Evolutionary conservation across 495 filamentous ascomycete genomes (phyloP).

Genomic region (Podospora pseudopauciseta): DNA sequence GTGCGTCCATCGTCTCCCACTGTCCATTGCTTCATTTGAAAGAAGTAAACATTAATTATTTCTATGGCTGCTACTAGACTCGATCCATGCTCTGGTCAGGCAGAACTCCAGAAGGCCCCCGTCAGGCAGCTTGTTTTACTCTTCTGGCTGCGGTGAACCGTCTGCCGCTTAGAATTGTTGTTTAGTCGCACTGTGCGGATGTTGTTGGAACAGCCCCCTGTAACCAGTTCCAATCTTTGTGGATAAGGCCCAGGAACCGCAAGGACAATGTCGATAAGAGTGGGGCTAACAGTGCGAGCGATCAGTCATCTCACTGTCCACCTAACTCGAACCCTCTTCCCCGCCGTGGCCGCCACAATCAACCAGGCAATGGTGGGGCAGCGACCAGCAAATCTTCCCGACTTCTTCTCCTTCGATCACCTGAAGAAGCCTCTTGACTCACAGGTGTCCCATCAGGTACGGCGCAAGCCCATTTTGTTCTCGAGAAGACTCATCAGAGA

Average conservation of each 20-base stretch:
- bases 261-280: not conserved
- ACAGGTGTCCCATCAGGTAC: slow-evolving; percentile 6
- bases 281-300: slow-evolving; percentile 5
- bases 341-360: slow-evolving; percentile 17
- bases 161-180: not conserved
- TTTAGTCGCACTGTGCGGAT: not conserved
- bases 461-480: not conserved
- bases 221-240: not conserved
- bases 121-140: slow-evolving; percentile 3
- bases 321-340: slow-evolving; percentile 20
- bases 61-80: not conserved
- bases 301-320: not conserved
- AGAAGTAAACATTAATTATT: not conserved
- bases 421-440: slow-evolving; percentile 10
- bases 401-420: slow-evolving; percentile 1
- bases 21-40: slow-evolving; percentile 20
- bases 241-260: not conserved
- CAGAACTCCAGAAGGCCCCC: not conserved
- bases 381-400: slow-evolving; percentile 15
- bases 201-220: not conserved
- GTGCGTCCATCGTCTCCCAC: slow-evolving; percentile 64
- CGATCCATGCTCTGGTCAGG: not conserved
- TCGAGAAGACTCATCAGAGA: not conserved
- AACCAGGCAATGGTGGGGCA: slow-evolving; percentile 29
- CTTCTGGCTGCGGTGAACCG: not conserved